Base-by-base conservation (phyloP, 208 protist species). In the Acanthamoeba healyi region DNA sequence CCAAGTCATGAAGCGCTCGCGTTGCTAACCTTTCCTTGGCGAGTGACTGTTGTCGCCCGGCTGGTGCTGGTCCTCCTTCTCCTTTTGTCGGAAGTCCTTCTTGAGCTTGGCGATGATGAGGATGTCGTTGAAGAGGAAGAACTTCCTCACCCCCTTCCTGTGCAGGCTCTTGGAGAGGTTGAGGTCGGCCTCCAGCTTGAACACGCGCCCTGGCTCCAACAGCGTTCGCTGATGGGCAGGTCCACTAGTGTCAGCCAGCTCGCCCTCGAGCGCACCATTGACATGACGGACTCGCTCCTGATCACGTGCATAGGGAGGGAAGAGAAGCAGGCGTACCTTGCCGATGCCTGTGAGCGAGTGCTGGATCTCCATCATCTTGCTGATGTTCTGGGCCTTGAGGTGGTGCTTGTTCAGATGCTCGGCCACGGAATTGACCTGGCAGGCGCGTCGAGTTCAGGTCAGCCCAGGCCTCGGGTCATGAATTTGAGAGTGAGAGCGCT, bases 311-410 rank as follows among this genome's bases (percentile, higher is more conserved):
- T n/a, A n/a, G n/a, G n/a, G n/a, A n/a, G n/a, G n/a, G n/a, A n/a
- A n/a, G n/a, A n/a, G n/a, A n/a, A n/a, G n/a, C n/a, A n/a, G n/a
- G n/a, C n/a, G n/a, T n/a, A 88, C 44, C 46, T 88, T 88, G 32
- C 79, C 79, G 17, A 88, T 58, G 44, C 79, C 79, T n/a, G 36
- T 88, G 44, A 88, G 38, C 14, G 79, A 88, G 24, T 56, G 79
- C 44, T 88, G 79, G 14, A 88, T 88, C 46, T 88, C 79, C 12
- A 88, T 88, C 79, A 88, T 88, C 46, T 88, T 88, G 79, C 26
- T 58, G 36, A 88, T 56, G 46, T 88, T 88, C 46, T 88, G 38
- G 17, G 79, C 79, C 49, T 29, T 38, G 24, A 58, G 24, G 46
- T 88, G 32, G 38, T 88, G 79, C 32, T 88, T 88, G 26, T 88